Percentiles rank a stretch among this genome's conserved stretches.
phyloP scores from a whole-genome alignment of 768 basidiomycete species.

The Naganishia vaughanmartiniae region DNA sequence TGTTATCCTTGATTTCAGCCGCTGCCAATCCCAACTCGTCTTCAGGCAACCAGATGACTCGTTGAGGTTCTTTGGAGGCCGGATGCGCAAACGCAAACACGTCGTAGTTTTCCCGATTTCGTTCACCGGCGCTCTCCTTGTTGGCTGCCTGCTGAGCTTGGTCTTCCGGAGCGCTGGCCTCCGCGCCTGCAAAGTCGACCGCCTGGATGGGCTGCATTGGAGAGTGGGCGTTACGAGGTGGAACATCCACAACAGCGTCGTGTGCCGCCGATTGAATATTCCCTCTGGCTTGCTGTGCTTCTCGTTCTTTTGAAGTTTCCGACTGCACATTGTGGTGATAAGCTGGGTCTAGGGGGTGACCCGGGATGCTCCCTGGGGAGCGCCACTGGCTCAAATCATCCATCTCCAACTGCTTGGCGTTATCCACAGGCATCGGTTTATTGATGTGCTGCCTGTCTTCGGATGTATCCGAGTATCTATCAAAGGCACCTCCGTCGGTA shows the following conservation, averaged over 20 bases:
- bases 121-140: constrained; percentile 23
- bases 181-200: not conserved
- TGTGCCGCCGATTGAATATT: not conserved
- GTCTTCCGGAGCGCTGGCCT: constrained; percentile 23
- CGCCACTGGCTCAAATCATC: not conserved
- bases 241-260: not conserved
- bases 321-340: not conserved
- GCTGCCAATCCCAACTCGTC: constrained; percentile 66
- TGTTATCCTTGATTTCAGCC: constrained; percentile 63
- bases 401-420: constrained; percentile 9
- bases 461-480: not conserved
- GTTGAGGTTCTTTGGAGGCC: constrained; percentile 67
- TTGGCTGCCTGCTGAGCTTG: constrained; percentile 38
- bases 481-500: not conserved
- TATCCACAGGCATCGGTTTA: constrained; percentile 3
- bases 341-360: not conserved
- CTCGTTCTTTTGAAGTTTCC: not conserved
- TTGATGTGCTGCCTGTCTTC: constrained; percentile 9
- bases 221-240: not conserved
- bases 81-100: constrained; percentile 73
- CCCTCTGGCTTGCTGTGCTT: constrained; percentile 7
- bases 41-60: constrained; percentile 77
- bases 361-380: not conserved
- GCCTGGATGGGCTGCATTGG: not conserved
- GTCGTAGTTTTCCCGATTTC: constrained; percentile 45